phyloP scores from a whole-genome alignment of 306 rosid species.

The Quercus rubra region DNA sequence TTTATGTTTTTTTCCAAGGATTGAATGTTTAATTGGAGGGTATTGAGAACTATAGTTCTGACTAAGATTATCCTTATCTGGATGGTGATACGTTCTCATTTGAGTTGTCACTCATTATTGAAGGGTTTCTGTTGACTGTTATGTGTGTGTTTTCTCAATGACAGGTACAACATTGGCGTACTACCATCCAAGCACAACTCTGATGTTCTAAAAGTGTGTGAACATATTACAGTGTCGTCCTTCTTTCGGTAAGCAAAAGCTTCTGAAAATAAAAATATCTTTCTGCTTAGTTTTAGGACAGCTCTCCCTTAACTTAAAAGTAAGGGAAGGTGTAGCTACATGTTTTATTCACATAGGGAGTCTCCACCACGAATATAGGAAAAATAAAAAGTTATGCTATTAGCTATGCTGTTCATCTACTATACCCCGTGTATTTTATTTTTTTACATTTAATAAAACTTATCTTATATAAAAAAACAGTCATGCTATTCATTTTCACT shows the following conservation, averaged over 20 bases:
- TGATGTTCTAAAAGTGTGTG: constrained; percentile 44
- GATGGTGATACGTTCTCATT: not conserved
- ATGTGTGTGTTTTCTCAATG: not conserved
- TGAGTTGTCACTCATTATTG: not conserved
- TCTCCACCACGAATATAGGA: too few relatives aligned
- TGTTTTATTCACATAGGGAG: too few relatives aligned
- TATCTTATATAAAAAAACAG: too few relatives aligned
- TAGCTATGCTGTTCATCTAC: too few relatives aligned
- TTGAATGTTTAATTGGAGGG: not conserved
- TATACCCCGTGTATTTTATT: too few relatives aligned
- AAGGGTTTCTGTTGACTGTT: not conserved
- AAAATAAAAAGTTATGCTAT: too few relatives aligned
- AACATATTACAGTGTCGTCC: constrained; percentile 70
- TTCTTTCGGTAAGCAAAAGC: constrained; percentile 64
- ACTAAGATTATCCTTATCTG: not conserved
- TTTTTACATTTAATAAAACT: too few relatives aligned
- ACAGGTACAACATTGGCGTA: constrained; percentile 84
- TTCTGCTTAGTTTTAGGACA: not conserved
- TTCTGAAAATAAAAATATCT: not conserved
- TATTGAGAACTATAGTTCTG: not conserved
- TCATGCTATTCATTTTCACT: not conserved
- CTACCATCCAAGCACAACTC: constrained; percentile 81
- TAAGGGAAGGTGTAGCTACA: too few relatives aligned
- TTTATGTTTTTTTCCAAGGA: not conserved
- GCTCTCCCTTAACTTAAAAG: not conserved